Base-by-base conservation (phyloP, 768 basidiomycete species). In the Mycena venus region DNA sequence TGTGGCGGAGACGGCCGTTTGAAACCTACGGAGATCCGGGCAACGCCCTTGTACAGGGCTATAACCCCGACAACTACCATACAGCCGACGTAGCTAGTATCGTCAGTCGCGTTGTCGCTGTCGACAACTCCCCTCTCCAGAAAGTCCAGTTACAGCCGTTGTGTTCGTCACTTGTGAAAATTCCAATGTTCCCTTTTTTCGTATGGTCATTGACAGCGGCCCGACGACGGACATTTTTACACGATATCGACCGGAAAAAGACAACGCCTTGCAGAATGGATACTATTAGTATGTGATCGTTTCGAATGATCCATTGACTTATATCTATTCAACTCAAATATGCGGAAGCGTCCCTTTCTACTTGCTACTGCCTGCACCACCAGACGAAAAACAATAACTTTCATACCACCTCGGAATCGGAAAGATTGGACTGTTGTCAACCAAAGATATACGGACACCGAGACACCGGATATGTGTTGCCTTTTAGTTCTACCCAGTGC, bases 171-270 rank as follows among this genome's bases (percentile, higher is more conserved):
- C 59, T 40, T 19, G 38, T 6, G 49, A 72, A 59, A 49, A 58
- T 63, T 67, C 44, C 15, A 73, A 76, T 6, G 68, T 75, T 77
- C n/a, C n/a, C n/a, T n/a, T n/a, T n/a, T n/a, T n/a, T n/a, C n/a
- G n/a, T n/a, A n/a, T n/a, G n/a, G n/a, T n/a, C n/a, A n/a, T n/a
- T n/a, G n/a, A 55, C 76, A 77, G 40, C 64, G 34, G 49, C 7
- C 7, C 27, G 15, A 51, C 53, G 10, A 56, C 49, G 58, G 77
- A 78, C 61, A 78, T 53, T 75, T 78, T 61, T 79, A 76, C 73
- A 79, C 78, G n/a, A 76, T 66, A 3, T 74, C 60, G 36, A 65
- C 38, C 23, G 1, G 78, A 79, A 65, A 56, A 58, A 44, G 68
- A 78, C 47, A 64, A 62, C 7, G 73, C 75, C 23, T 38, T 79